phyloP scores from a whole-genome alignment of 306 rosid species.

The Malus sieversii region DNA sequence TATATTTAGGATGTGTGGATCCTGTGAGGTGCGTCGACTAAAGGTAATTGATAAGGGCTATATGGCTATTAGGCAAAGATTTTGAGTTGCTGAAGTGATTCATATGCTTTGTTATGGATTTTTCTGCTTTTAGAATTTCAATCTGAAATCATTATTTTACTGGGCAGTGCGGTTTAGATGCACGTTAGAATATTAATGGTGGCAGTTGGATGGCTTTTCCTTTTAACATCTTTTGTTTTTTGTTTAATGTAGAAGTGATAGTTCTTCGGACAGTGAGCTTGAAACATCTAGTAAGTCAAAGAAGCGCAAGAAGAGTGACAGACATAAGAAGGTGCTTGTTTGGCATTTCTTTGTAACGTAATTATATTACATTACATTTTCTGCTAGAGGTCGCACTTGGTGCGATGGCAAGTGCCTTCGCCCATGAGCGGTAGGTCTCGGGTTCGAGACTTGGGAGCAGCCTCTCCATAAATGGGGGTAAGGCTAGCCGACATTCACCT shows the following conservation, averaged over 20 bases:
- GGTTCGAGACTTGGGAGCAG: no score
- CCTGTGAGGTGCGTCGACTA: neutral
- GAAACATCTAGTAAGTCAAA: slow-evolving; percentile 61
- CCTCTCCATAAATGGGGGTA: no score
- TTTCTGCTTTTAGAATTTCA: neutral
- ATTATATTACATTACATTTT: neutral
- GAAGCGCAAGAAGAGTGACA: slow-evolving; percentile 75
- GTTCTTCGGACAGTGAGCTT: slow-evolving; percentile 64
- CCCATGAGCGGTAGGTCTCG: no score
- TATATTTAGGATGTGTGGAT: neutral
- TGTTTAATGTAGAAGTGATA: slow-evolving; percentile 42
- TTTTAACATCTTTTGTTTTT: neutral
- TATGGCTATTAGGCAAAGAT: neutral
- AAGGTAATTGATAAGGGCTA: neutral
- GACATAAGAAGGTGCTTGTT: slow-evolving; percentile 55
- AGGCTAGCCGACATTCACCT: no score
- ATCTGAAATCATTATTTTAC: neutral
- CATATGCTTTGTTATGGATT: neutral
- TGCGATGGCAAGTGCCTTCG: no score
- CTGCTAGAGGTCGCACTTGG: neutral
- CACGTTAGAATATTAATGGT: neutral
- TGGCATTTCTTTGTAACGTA: neutral
- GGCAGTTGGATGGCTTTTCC: neutral
- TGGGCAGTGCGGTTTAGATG: neutral
- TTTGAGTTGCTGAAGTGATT: neutral